Conservation (phyloP, 1,284 basidiomycete genomes). For the Gymnopus androsaceus region DNA sequence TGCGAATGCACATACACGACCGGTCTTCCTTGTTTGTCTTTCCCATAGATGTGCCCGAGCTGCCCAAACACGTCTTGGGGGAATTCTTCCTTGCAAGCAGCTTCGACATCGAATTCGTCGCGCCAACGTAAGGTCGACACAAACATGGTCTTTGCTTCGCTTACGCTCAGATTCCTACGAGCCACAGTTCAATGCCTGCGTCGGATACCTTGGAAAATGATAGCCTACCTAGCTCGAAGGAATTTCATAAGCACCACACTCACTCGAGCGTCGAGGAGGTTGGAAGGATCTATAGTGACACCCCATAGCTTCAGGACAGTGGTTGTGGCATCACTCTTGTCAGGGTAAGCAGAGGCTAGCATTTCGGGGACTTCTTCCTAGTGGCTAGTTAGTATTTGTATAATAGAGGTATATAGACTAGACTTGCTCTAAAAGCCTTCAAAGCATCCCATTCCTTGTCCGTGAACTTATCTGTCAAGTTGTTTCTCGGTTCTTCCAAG, state of each 20-base stretch:
- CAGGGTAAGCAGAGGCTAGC: conserved; percentile 58
- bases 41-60: conserved; percentile 65
- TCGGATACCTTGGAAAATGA: not conserved
- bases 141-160: conserved; percentile 64
- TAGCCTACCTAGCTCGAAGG: conserved; percentile 65
- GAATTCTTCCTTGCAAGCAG: conserved; percentile 61
- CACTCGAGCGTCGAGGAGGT: conserved; percentile 55
- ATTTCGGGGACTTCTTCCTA: conserved; percentile 59
- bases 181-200: not conserved
- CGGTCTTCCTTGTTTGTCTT: conserved; percentile 67
- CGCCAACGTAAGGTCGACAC: conserved; percentile 73
- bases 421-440: conserved; percentile 62
- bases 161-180: conserved; percentile 54
- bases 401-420: not conserved
- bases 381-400: not conserved
- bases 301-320: conserved; percentile 68
- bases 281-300: conserved; percentile 58
- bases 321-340: conserved; percentile 50
- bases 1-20: conserved; percentile 50
- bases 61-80: conserved; percentile 65
- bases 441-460: conserved; percentile 68
- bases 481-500: conserved; percentile 61
- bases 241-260: conserved; percentile 81
- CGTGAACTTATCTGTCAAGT: conserved; percentile 68
- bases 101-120: conserved; percentile 65